Evolutionary conservation across 2,329 filamentous ascomycete species (phyloP), one percentile per base, ranked within the genome.

Genomic region (Paraconiothyrium sp.): DNA sequence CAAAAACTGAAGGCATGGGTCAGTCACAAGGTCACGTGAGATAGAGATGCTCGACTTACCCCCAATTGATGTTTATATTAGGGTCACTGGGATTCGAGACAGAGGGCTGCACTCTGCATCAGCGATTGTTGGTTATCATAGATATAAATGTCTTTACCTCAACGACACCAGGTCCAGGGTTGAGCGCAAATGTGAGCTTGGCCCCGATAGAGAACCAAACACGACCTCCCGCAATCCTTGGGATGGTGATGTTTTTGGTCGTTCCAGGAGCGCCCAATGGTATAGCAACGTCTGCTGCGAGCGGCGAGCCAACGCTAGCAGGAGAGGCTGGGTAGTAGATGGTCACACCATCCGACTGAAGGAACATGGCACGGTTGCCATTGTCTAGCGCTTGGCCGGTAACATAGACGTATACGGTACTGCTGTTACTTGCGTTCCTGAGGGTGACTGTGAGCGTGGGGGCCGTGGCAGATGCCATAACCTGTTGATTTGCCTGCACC

Each of bases 111-210:
- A n/a, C 3, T 30, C 14, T 9, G 10, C 10, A 41, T 54, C n/a
- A 54, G 50, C 24, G 14, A 30, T 30, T 41, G 22, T 8, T 9
- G 10, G 11, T 10, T 4, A 16, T 27, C 5, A 5, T 5, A 7
- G 37, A 16, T 11, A 5, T n/a, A 30, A n/a, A 16, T 10, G 35
- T 9, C 11, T 16, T 1, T 43, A 41, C 50, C 50, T 93, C 91
- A 47, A 93, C 91, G 14, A 94, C 83, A 1, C 87, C 89, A 7
- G 91, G 89, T 16, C 88, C 88, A 1, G 88, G 89, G 76, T 94
- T 94, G 56, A 93, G 76, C 13, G 87, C 81, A 77, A 94, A 94
- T 0, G 84, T 88, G 52, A 93, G 82, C 39, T 84, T 84, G 48
- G 79, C 79, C 67, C 85, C 86, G 61, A 86, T 81, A 59, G 84